A percentile compares a stretch with the other conserved stretches of the same genome.
These are phyloP conservation scores for Castanea crenata DNA, from an alignment of 306 rosid species.

Conservation along the genomic window DNA sequence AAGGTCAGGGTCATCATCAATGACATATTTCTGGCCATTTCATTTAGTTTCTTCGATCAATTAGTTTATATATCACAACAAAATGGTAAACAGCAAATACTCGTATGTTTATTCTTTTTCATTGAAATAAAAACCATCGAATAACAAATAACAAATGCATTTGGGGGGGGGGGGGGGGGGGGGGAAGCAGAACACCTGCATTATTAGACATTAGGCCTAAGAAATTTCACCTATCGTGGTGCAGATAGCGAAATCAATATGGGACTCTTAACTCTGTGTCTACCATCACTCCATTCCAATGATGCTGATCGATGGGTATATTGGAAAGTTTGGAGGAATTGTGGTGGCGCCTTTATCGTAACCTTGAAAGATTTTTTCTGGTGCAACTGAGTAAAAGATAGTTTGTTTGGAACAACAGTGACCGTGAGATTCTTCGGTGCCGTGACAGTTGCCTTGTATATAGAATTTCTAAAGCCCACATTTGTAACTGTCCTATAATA, in stretches of 20 bases:
- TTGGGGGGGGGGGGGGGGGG: too few relatives aligned
- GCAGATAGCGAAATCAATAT: slow-evolving; percentile 26
- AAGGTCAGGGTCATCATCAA: not conserved
- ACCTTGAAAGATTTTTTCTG: slow-evolving; percentile 55
- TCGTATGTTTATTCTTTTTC: too few relatives aligned
- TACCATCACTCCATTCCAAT: slow-evolving; percentile 62
- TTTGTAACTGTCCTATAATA: slow-evolving; percentile 56
- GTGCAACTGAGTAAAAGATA: slow-evolving; percentile 36
- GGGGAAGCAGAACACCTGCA: too few relatives aligned
- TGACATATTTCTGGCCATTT: too few relatives aligned
- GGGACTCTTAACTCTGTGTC: slow-evolving; percentile 58
- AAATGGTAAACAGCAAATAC: too few relatives aligned
- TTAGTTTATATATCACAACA: too few relatives aligned
- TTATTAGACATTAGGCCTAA: too few relatives aligned
- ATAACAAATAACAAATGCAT: too few relatives aligned
- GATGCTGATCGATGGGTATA: slow-evolving; percentile 25
- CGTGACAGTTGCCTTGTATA: slow-evolving; percentile 43
- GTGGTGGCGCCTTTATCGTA: slow-evolving; percentile 33
- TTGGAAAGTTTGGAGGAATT: not conserved
- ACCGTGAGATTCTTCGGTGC: slow-evolving; percentile 8
- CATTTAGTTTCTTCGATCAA: too few relatives aligned
- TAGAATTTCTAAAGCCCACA: slow-evolving; percentile 47
- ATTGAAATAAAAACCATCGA: too few relatives aligned
- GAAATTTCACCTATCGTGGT: too few relatives aligned
- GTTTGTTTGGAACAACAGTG: slow-evolving; percentile 44